Evolutionary conservation across 2,329 filamentous ascomycete species (phyloP).

Genomic region (Tolypocladium ophioglossoides): DNA sequence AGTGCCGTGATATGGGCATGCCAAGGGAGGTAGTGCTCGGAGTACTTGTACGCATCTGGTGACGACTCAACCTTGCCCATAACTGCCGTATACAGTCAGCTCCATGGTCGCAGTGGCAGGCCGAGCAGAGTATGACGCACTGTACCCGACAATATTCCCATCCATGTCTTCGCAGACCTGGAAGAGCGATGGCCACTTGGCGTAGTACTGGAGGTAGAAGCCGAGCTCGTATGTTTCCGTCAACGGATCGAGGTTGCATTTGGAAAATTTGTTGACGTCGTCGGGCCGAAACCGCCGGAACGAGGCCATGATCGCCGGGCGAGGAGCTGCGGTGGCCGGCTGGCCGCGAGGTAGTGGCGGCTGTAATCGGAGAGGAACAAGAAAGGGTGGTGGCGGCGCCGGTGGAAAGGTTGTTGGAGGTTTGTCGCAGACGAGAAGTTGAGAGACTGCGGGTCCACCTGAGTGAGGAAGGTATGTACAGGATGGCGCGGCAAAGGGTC

Average conservation of each 20-base stretch:
- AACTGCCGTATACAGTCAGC: conserved; percentile 47
- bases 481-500: neutral
- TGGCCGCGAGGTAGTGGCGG: neutral
- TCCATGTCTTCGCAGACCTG: conserved; percentile 78
- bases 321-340: neutral
- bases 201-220: conserved; percentile 94
- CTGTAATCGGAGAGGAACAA: neutral
- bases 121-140: conserved; percentile 39
- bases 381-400: neutral
- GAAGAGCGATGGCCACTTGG: conserved; percentile 91
- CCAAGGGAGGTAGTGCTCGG: conserved; percentile 94
- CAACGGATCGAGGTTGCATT: conserved; percentile 89
- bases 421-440: neutral
- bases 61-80: conserved; percentile 96
- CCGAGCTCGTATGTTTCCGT: conserved; percentile 96
- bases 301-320: conserved; percentile 52
- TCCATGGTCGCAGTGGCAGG: conserved; percentile 2
- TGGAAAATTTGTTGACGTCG: conserved; percentile 82
- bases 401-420: neutral
- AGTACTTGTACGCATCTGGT: conserved; percentile 60
- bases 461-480: neutral
- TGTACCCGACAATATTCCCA: conserved; percentile 90
- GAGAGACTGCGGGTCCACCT: neutral
- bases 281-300: conserved; percentile 76
- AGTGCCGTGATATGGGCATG: conserved; percentile 96